Evolutionary conservation across 2,329 filamentous ascomycete species (phyloP), one percentile per base, ranked within the genome.

Genomic region (Diaporthe helianthi): DNA sequence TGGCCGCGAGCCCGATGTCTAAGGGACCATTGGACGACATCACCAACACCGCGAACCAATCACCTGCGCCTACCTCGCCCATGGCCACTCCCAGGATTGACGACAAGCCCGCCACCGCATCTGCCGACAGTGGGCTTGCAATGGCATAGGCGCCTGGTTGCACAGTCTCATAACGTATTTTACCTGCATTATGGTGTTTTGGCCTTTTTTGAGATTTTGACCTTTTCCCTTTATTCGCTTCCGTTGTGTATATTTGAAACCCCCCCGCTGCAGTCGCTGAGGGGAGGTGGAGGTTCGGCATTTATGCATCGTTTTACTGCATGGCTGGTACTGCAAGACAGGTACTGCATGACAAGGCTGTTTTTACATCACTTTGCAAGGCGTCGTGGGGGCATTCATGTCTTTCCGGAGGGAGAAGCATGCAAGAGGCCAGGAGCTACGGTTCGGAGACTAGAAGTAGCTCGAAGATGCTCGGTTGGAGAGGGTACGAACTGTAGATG

Each of bases 51-150:
- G 41, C 69, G n/a, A 49, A 36, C n/a, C 52, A 58, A 33, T 58
- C 64, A 6, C 68, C 68, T 13, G 49, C 63, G 13, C n/a, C 51
- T 22, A 17, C 47, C 22, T 46, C 63, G 3, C 58, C 52, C 17
- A 58, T 49, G 36, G 69, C 70, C 31, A 54, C 69, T 10, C 29
- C 38, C 17, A 26, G n/a, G 19, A 2, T 15, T 3, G 54, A 60
- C 36, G 24, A 15, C 17, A 72, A 73, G 36, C 67, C 73, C 19
- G 55, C 71, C 9, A 72, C 71, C 24, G 71, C 71, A 15, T 76
- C 75, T 2, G 70, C 75, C n/a, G 75, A 77, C 68, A 77, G 76
- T 60, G 75, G 75, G 24, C 72, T 76, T 3, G 75, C 74, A 0
- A 61, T 77, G 65, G 49, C 67, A 29, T 71, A 58, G 52, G 54